Base-by-base conservation (phyloP, 495 filamentous ascomycete genomes). In the Halenospora varia region DNA sequence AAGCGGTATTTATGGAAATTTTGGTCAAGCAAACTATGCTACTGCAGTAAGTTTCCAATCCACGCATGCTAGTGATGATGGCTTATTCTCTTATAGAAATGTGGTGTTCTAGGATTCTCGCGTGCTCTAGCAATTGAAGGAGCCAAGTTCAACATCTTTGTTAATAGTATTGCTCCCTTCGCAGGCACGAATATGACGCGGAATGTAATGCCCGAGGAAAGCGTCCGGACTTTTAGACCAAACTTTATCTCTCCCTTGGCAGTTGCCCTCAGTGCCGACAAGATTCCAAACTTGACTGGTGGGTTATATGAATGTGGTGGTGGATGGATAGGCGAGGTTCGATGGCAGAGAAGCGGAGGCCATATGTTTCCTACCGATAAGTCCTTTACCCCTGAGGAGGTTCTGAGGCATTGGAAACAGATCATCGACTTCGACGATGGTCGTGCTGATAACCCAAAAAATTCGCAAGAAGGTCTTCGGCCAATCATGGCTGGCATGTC, bases 141-240 rank as follows among this genome's bases (percentile, higher is more conserved):
- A 62, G 82, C 81, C 51, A 98, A 97, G 78, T 92, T 97, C 81
- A 97, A 97, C 79, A 97, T 98, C 73, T 90, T 82, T 70, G 91
- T 96, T 67, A 98, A 98, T 80, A 97, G 94, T 48, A 96, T 98
- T 62, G 94, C 94, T 25, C 94, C 94, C 40, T 97, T 97, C 67
- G 94, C 94, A 39, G 94, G 94, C 62, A 98, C 94, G 29, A 87
- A 88, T 67, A 96, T 98, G 90, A 98, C 94, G 59, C 80, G 86
- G 55, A 92, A 88, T 53, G 90, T 98, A 75, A 86, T 98, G 76
- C 95, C 94, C 39, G 91, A 97, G 66, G 94, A 97, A 75, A 86
- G 97, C 78, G 92, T 98, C 41, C 93, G 97, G 78, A 94, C 94
- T 26, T 96, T 98, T 83, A 98, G 97, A 86, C 94, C 94, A 45